phyloP scores from a whole-genome alignment of 2,329 filamentous ascomycete species.

The Talaromyces islandicus region DNA sequence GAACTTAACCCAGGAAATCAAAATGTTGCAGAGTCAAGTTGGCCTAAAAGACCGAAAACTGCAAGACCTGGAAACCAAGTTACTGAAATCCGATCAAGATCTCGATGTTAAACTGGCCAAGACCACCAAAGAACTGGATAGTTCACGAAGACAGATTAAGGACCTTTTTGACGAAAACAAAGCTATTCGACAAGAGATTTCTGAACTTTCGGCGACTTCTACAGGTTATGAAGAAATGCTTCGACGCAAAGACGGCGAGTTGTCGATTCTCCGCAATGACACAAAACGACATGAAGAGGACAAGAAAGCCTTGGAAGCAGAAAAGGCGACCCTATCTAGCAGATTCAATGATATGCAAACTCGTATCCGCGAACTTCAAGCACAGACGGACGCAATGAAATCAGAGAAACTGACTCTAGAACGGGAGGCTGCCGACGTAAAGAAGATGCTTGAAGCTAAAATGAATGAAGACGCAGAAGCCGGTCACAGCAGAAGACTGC shows the following conservation, averaged over 20 bases:
- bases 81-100: conserved; percentile 82
- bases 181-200: conserved; percentile 75
- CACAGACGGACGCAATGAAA: conserved; percentile 79
- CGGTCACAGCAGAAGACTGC: conserved; percentile 69
- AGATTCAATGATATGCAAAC: conserved; percentile 75
- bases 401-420: conserved; percentile 79
- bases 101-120: conserved; percentile 75
- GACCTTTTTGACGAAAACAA: conserved; percentile 75
- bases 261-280: conserved; percentile 77
- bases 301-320: conserved; percentile 69
- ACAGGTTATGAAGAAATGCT: conserved; percentile 94
- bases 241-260: conserved; percentile 86
- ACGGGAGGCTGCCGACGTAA: conserved; percentile 83
- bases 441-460: conserved; percentile 76
- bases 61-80: conserved; percentile 75
- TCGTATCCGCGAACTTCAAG: conserved; percentile 76
- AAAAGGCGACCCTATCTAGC: conserved; percentile 62
- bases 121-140: conserved; percentile 73
- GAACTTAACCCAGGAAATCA: conserved; percentile 73
- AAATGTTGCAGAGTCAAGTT: conserved; percentile 86
- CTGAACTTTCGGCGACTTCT: conserved; percentile 81
- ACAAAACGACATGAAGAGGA: conserved; percentile 78
- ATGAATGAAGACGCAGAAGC: conserved; percentile 86
- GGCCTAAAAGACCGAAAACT: conserved; percentile 83
- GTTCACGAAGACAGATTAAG: conserved; percentile 66